phyloP scores from a whole-genome alignment of 257 asterid species.

The Lavandula angustifolia region DNA sequence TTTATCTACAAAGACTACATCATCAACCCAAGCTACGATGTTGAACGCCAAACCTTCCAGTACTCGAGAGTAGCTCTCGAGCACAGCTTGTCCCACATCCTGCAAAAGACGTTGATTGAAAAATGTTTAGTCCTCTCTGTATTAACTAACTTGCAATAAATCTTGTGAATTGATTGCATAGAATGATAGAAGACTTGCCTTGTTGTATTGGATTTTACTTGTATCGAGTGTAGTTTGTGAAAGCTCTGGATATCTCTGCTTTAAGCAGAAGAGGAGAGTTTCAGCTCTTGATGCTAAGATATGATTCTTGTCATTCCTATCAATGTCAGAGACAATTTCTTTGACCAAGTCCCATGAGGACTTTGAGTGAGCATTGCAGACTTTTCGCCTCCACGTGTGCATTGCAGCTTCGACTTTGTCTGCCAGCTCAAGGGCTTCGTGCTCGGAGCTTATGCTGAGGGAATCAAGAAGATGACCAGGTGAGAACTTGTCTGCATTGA shows the following conservation, averaged over 20 bases:
- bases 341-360: constrained; percentile 87
- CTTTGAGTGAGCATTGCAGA: constrained; percentile 60
- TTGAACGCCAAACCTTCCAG: constrained; percentile 86
- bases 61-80: constrained; percentile 92
- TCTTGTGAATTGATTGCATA: neutral
- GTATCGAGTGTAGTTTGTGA: constrained; percentile 85
- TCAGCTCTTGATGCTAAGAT: constrained; percentile 74
- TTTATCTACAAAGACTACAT: constrained; percentile 70
- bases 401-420: constrained; percentile 84
- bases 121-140: neutral
- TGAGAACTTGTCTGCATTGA: constrained; percentile 56
- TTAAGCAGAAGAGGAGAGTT: constrained; percentile 66
- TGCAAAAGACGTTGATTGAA: constrained; percentile 33
- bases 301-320: constrained; percentile 71
- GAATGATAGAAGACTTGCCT: constrained; percentile 38
- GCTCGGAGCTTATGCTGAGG: constrained; percentile 68
- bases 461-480: constrained; percentile 64
- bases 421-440: constrained; percentile 83
- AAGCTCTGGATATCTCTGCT: constrained; percentile 82
- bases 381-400: constrained; percentile 81
- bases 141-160: neutral
- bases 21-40: constrained; percentile 86
- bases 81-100: constrained; percentile 93
- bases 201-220: constrained; percentile 81
- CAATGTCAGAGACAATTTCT: constrained; percentile 70